Percentiles rank a stretch among this genome's conserved stretches.
phyloP scores from a whole-genome alignment of 2,329 filamentous ascomycete species.

The Fusarium secorum region DNA sequence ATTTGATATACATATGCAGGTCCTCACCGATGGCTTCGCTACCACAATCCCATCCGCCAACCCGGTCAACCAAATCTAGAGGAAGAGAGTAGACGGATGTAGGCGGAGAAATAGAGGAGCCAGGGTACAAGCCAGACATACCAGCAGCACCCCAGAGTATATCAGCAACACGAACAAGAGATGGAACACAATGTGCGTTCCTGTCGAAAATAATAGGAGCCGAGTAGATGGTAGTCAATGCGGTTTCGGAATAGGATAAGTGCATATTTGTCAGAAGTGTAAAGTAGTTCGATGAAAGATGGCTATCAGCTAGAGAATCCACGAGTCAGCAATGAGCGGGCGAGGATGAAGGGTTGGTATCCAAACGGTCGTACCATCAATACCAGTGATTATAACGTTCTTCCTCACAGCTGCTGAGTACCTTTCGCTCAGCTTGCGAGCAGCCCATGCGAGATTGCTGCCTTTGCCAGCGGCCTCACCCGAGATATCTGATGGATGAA shows the following conservation, averaged over 20 bases:
- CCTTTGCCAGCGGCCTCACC: conserved; percentile 77
- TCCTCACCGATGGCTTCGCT: conserved; percentile 78
- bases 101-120: conserved; percentile 71
- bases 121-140: conserved; percentile 71
- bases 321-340: conserved; percentile 7
- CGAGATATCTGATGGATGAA: conserved; percentile 71
- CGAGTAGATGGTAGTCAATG: conserved; percentile 70
- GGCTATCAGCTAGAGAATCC: conserved; percentile 67
- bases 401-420: conserved; percentile 62
- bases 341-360: neutral
- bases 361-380: conserved; percentile 67
- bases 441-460: conserved; percentile 77
- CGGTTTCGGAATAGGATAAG: conserved; percentile 64
- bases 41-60: conserved; percentile 76
- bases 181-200: conserved; percentile 72
- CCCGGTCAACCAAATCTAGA: conserved; percentile 70
- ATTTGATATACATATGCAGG: conserved; percentile 81
- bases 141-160: conserved; percentile 76
- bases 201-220: conserved; percentile 78
- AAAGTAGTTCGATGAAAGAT: conserved; percentile 74
- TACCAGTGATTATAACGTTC: conserved; percentile 73
- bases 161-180: conserved; percentile 74
- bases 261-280: conserved; percentile 70
- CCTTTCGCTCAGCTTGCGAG: conserved; percentile 68
- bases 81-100: conserved; percentile 78